Percentiles rank a stretch among this genome's conserved stretches.
Evolutionary conservation across 495 filamentous ascomycete species (phyloP).

Genomic region (Xylaria cubensis): DNA sequence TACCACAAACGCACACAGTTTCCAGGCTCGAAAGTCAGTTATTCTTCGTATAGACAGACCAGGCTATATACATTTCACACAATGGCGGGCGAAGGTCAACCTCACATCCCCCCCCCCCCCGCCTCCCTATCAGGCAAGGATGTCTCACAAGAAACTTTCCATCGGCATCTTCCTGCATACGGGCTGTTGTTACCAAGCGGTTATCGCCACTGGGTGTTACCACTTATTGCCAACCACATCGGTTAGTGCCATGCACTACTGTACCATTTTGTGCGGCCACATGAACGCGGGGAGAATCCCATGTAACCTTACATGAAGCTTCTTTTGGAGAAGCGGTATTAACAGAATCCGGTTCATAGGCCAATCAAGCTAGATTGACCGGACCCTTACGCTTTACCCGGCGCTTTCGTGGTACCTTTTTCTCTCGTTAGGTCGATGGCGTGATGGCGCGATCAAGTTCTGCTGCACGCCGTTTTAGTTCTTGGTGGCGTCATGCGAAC

Average conservation of each 20-base stretch:
- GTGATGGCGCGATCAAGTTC: slow-evolving; percentile 24
- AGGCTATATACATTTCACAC: not conserved
- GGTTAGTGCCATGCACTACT: not conserved
- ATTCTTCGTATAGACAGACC: not conserved
- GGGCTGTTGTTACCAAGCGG: not conserved
- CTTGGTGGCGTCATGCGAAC: slow-evolving; percentile 11
- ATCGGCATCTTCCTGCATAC: not conserved
- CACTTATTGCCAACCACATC: not conserved
- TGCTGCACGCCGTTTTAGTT: slow-evolving; percentile 24
- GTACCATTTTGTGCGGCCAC: not conserved
- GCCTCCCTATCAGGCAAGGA: not conserved
- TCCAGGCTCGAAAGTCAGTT: not conserved
- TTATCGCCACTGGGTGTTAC: not conserved
- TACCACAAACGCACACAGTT: not conserved
- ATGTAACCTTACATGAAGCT: slow-evolving; percentile 20
- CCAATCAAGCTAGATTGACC: not conserved
- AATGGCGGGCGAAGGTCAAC: not conserved
- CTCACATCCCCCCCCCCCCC: not conserved
- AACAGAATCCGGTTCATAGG: not conserved
- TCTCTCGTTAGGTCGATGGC: slow-evolving; percentile 17
- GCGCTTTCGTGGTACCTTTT: not conserved
- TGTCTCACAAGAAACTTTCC: not conserved
- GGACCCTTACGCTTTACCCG: not conserved
- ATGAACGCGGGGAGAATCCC: not conserved
- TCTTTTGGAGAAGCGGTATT: not conserved